Evolutionary conservation across 352 stramenopile genomes (phyloP).

Genomic region (Phytophthora aleatoria): DNA sequence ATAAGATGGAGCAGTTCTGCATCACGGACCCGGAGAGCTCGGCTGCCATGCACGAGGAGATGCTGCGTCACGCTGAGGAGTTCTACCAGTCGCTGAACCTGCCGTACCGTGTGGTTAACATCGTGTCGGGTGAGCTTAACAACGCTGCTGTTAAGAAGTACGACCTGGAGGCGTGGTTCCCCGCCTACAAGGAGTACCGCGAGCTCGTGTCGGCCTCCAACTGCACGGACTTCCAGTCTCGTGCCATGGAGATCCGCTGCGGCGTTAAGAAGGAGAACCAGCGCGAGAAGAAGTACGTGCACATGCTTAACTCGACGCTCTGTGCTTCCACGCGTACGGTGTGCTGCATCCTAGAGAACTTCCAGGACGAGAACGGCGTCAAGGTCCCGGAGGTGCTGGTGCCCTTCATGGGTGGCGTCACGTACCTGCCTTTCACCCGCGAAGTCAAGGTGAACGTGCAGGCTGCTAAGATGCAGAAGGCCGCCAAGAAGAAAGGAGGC

Average conservation of each 20-base stretch:
- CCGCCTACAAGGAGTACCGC: conserved; percentile 97
- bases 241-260: conserved; percentile 97
- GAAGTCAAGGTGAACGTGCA: conserved; percentile 93
- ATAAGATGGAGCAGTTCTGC: conserved; percentile 99
- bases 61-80: conserved; percentile 93
- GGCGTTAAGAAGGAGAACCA: conserved; percentile 96
- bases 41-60: conserved; percentile 92
- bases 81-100: conserved; percentile 99
- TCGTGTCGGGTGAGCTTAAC: conserved; percentile 98
- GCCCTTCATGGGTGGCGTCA: conserved; percentile 98
- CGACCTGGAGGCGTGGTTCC: conserved; percentile 99
- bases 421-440: conserved; percentile 98
- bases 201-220: conserved; percentile 99
- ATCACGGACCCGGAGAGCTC: conserved; percentile 95
- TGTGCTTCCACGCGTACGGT: conserved; percentile 98
- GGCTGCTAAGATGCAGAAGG: conserved; percentile 95
- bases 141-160: conserved; percentile 99
- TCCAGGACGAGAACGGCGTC: conserved; percentile 97
- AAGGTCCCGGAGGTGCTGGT: conserved; percentile 97
- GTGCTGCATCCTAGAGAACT: conserved; percentile 99
- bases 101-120: conserved; percentile 99
- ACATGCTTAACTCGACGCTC: conserved; percentile 99
- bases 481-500: conserved; percentile 90
- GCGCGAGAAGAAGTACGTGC: conserved; percentile 97
- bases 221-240: conserved; percentile 98